These are phyloP conservation scores for Lasiosphaeria ovina DNA, from an alignment of 495 filamentous ascomycete genomes.

Conservation along the genomic window DNA sequence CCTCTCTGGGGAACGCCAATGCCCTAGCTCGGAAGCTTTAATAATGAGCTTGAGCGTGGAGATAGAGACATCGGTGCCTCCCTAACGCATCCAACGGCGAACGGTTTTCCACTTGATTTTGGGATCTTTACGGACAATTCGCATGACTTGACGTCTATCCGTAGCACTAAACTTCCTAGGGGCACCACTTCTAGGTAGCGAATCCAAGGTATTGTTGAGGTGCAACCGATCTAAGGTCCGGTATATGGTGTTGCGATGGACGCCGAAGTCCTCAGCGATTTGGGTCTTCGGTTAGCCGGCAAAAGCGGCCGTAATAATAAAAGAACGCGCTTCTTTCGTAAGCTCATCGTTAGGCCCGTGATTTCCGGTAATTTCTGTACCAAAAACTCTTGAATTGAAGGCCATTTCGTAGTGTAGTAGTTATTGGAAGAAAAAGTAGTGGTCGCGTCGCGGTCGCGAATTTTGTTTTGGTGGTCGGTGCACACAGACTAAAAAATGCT, in stretches of 20 bases:
- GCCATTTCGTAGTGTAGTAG: not conserved
- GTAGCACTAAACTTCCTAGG: not conserved
- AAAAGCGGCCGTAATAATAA: not conserved
- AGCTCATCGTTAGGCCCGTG: not conserved
- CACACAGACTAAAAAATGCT: not conserved
- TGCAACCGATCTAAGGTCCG: not conserved
- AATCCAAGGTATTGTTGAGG: not conserved
- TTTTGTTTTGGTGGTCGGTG: not conserved
- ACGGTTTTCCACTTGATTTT: not conserved
- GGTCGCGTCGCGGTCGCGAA: not conserved
- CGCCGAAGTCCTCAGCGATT: not conserved
- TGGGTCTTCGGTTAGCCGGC: not conserved
- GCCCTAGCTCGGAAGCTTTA: not conserved
- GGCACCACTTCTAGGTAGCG: not conserved
- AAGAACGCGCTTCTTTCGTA: not conserved
- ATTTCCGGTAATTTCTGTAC: not conserved
- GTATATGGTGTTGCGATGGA: not conserved
- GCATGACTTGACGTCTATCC: not conserved
- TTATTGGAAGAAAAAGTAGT: not conserved
- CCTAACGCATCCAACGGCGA: not conserved
- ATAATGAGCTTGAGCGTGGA: not conserved
- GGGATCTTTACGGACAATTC: not conserved
- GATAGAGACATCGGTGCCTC: not conserved
- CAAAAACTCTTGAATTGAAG: not conserved
- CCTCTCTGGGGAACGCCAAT: not conserved